Conservation (phyloP, 495 filamentous ascomycete species). For the Diplogelasinospora grovesii region DNA sequence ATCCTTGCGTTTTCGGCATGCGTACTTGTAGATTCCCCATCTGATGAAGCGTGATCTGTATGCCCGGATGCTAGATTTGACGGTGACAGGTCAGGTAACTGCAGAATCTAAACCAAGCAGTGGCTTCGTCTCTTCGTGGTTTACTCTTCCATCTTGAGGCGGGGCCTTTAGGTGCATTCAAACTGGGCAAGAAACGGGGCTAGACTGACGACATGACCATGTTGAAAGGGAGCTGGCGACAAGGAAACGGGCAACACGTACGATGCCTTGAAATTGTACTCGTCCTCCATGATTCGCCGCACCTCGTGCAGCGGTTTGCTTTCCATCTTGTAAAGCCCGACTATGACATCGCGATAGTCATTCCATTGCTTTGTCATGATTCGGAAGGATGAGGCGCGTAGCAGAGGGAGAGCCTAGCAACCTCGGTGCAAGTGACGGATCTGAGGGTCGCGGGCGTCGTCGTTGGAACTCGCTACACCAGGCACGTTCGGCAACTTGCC, state of each 20-base stretch:
- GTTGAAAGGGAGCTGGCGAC: too few relatives aligned
- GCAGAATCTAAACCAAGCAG: too few relatives aligned
- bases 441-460: too few relatives aligned
- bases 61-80: conserved; percentile 26
- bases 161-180: too few relatives aligned
- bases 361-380: conserved; percentile 43
- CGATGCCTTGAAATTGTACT: conserved; percentile 40
- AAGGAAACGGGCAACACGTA: conserved; percentile 21
- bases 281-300: conserved; percentile 33
- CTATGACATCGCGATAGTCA: conserved; percentile 29
- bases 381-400: background rate
- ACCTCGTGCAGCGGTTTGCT: conserved; percentile 37
- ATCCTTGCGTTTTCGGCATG: conserved; percentile 25
- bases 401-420: too few relatives aligned
- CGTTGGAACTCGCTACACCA: too few relatives aligned
- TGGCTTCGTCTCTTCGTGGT: too few relatives aligned
- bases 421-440: too few relatives aligned
- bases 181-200: too few relatives aligned
- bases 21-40: conserved; percentile 42
- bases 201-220: too few relatives aligned
- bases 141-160: too few relatives aligned
- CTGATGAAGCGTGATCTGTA: conserved; percentile 38
- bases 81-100: conserved; percentile 1
- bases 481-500: too few relatives aligned
- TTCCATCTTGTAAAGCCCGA: conserved; percentile 32